These are phyloP conservation scores for Neocucurbitaria cava DNA, from an alignment of 2,329 filamentous ascomycete genomes.

Conservation along the genomic window DNA sequence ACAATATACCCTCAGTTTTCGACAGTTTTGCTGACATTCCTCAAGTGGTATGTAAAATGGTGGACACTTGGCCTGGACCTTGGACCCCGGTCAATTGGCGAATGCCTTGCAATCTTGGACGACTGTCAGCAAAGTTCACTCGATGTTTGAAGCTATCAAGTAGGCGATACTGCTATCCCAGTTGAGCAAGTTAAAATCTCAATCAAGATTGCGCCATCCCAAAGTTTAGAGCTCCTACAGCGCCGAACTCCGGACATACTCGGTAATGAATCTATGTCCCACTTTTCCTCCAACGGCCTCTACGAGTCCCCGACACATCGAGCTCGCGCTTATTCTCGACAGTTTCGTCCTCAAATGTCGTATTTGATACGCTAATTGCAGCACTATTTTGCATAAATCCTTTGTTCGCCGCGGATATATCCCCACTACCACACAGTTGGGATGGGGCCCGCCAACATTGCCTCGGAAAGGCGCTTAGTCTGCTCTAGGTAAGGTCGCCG, in stretches of 20 bases:
- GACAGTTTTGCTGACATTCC: neutral
- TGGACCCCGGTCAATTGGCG: conserved; percentile 6
- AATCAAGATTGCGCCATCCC: neutral
- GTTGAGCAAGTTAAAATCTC: neutral
- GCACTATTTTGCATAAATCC: conserved; percentile 11
- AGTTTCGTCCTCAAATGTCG: neutral
- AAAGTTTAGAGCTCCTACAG: neutral
- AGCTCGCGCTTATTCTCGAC: neutral
- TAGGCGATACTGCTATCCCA: conserved; percentile 23
- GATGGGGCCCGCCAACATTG: conserved; percentile 29
- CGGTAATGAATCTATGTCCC: neutral
- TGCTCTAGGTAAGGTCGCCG: conserved; percentile 19
- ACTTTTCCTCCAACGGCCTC: conserved; percentile 1
- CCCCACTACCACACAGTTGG: conserved; percentile 31
- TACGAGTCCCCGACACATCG: neutral
- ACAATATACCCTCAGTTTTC: conserved; percentile 1
- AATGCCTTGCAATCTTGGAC: conserved; percentile 26
- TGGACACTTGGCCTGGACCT: conserved; percentile 8
- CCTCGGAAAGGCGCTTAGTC: conserved; percentile 17
- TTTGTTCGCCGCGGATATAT: conserved; percentile 5
- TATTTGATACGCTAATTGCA: neutral
- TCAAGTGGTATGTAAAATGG: conserved; percentile 1
- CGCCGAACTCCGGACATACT: neutral
- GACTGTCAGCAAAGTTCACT: conserved; percentile 15
- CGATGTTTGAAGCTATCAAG: conserved; percentile 27